Evolutionary conservation across 805 yeast species (phyloP).

Genomic region (Saccharomycopsis javanensis): DNA sequence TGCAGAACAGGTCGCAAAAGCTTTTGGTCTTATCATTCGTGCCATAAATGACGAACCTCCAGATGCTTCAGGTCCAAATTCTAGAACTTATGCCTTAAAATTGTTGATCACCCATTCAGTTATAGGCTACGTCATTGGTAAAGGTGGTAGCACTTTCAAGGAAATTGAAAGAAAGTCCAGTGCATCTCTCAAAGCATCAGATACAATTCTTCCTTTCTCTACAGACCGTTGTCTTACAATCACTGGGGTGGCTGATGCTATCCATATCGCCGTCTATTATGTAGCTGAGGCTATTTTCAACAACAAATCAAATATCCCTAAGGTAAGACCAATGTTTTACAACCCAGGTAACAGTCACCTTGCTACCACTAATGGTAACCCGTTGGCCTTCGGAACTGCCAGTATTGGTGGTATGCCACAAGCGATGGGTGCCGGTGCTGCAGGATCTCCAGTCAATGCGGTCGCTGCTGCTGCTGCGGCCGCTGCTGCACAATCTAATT

Average conservation of each 20-base stretch:
- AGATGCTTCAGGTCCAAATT: constrained; percentile 45
- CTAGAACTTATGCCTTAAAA: constrained; percentile 46
- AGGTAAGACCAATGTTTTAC: constrained; percentile 46
- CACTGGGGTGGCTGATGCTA: constrained; percentile 76
- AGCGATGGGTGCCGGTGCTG: constrained; percentile 10
- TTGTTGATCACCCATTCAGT: constrained; percentile 67
- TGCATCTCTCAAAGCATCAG: constrained; percentile 66
- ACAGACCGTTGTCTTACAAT: constrained; percentile 67
- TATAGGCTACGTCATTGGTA: constrained; percentile 77
- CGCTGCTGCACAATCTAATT: constrained; percentile 4
- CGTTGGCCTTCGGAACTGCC: neutral
- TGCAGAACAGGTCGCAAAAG: constrained; percentile 70
- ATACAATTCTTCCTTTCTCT: constrained; percentile 59
- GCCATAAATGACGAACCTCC: constrained; percentile 58
- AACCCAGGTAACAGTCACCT: constrained; percentile 35
- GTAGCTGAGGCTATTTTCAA: constrained; percentile 59
- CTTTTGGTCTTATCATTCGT: constrained; percentile 65
- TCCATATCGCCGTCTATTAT: constrained; percentile 74
- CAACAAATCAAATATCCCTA: constrained; percentile 42
- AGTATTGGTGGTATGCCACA: neutral
- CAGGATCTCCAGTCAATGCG: neutral
- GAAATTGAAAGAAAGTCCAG: constrained; percentile 80
- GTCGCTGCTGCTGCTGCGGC: constrained; percentile 8
- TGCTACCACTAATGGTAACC: constrained; percentile 2
- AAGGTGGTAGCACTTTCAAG: constrained; percentile 59